These are phyloP conservation scores for Austroboletus novae-zelandiae DNA, from an alignment of 1,284 basidiomycete genomes.

Conservation along the genomic window DNA sequence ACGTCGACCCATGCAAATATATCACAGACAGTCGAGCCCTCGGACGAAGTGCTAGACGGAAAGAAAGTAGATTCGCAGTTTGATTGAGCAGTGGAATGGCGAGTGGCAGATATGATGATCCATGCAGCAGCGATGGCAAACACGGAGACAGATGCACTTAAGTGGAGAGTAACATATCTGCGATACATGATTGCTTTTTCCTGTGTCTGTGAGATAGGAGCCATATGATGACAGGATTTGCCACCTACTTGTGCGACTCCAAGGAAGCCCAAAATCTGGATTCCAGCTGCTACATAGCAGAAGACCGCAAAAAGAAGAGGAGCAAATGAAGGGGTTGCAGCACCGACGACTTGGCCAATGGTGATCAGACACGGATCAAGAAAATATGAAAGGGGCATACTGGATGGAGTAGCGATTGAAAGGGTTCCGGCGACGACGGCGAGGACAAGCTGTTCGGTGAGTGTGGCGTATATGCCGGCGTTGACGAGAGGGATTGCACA, in stretches of 20 bases:
- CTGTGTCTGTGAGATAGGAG: constrained; percentile 37
- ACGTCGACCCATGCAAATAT: constrained; percentile 90
- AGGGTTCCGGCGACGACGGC: constrained; percentile 74
- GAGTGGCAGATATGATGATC: constrained; percentile 73
- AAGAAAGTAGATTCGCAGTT: constrained; percentile 69
- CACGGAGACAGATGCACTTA: constrained; percentile 51
- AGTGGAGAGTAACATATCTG: constrained; percentile 72
- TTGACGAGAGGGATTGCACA: constrained; percentile 86
- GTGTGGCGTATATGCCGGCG: constrained; percentile 79
- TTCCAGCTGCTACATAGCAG: constrained; percentile 67
- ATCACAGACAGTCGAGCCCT: constrained; percentile 72
- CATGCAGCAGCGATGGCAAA: constrained; percentile 80
- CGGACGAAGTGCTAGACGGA: constrained; percentile 38
- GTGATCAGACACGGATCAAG: constrained; percentile 6
- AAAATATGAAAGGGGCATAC: constrained; percentile 38
- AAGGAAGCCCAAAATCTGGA: constrained; percentile 80
- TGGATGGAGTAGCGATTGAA: constrained; percentile 73
- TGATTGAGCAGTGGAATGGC: constrained; percentile 67
- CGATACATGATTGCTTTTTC: constrained; percentile 78
- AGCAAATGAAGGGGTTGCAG: constrained; percentile 72
- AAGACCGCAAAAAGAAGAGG: constrained; percentile 72
- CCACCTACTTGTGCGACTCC: constrained; percentile 72
- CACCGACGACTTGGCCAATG: constrained; percentile 70
- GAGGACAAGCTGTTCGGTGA: constrained; percentile 73
- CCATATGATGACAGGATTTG: background rate